phyloP scores from a whole-genome alignment of 2,329 filamentous ascomycete genomes.

The Dactylonectria macrodidyma region DNA sequence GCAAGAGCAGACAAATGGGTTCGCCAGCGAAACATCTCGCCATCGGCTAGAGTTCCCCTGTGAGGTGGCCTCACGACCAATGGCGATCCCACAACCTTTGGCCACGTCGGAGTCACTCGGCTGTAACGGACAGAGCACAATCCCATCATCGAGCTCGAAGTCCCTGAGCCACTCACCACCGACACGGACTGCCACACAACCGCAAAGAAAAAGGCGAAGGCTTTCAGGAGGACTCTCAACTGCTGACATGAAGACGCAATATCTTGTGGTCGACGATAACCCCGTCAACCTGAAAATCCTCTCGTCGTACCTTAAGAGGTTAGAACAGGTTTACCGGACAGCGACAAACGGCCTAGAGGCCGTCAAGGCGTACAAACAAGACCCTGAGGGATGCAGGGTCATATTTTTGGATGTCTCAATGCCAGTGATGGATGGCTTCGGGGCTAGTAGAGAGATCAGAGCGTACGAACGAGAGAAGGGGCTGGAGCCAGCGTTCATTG shows the following conservation, averaged over 20 bases:
- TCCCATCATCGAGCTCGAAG: background rate
- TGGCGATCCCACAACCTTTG: background rate
- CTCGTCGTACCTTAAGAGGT: conserved; percentile 52
- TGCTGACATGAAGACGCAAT: conserved; percentile 19
- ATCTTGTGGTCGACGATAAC: conserved; percentile 43
- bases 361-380: conserved; percentile 46
- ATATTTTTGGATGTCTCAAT: conserved; percentile 68
- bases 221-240: background rate
- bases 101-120: background rate
- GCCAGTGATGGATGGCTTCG: conserved; percentile 69
- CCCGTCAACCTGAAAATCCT: conserved; percentile 41
- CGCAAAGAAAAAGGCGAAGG: background rate
- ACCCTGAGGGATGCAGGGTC: conserved; percentile 46
- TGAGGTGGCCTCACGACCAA: background rate
- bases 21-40: background rate
- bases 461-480: conserved; percentile 61
- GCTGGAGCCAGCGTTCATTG: conserved; percentile 60
- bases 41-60: background rate
- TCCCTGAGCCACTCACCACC: background rate
- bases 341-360: conserved; percentile 55
- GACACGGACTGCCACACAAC: background rate
- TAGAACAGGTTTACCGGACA: conserved; percentile 47
- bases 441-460: conserved; percentile 64
- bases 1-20: conserved; percentile 32
- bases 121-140: background rate